Evolutionary conservation across 805 yeast species (phyloP).

Genomic region (Metschnikowia bowlesiae): DNA sequence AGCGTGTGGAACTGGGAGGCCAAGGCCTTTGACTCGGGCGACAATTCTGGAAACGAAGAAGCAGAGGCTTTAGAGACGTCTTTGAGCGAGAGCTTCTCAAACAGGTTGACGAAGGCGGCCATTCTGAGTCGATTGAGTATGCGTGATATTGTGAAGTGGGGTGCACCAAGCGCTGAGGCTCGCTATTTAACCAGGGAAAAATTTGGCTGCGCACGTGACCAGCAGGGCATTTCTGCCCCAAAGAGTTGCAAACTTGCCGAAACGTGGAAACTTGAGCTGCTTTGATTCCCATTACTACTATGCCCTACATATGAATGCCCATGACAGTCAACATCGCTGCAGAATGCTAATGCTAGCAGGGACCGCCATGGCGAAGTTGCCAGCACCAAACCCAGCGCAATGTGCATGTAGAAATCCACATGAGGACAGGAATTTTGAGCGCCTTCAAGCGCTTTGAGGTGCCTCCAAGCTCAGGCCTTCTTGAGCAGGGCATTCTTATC

Average conservation of each 20-base stretch:
- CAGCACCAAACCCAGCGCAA: too few species aligned
- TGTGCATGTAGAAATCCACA: too few species aligned
- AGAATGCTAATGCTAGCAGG: not conserved
- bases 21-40: constrained; percentile 58
- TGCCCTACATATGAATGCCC: not conserved
- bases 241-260: not conserved
- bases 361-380: not conserved
- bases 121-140: constrained; percentile 16
- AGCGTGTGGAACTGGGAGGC: constrained; percentile 77
- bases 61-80: constrained; percentile 21
- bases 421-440: too few species aligned
- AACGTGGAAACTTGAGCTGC: not conserved
- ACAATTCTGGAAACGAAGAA: constrained; percentile 25
- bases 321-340: not conserved
- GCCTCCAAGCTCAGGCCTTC: too few species aligned
- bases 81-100: constrained; percentile 28
- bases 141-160: constrained; percentile 3
- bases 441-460: too few species aligned
- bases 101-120: constrained; percentile 27
- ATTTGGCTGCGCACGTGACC: constrained; percentile 14
- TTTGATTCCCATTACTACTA: not conserved
- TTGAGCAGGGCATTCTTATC: not conserved
- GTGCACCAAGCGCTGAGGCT: not conserved
- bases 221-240: not conserved
- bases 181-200: constrained; percentile 4